Base-by-base conservation (phyloP, 2,329 filamentous ascomycete species). In the Cryphonectria parasitica region DNA sequence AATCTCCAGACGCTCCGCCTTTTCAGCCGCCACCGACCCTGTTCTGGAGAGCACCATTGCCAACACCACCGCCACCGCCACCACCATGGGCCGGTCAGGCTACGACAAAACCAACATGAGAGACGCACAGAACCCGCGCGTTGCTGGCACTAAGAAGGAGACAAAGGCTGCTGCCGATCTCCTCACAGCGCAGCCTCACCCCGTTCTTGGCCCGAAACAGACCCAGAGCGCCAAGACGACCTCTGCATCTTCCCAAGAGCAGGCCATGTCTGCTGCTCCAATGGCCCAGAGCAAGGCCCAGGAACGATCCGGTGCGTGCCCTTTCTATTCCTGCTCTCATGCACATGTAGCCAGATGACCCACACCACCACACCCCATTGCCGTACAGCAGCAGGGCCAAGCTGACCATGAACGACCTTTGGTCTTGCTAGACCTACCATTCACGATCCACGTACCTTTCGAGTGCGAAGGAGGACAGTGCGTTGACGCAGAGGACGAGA, bases 81-180 rank as follows among this genome's bases (percentile, higher is more conserved):
- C 19, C 52, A 25, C 8, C 15, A 72, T 72, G 70, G 60, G 64
- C 25, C 70, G 70, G 3, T 67, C 63, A 8, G 70, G 70, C 6
- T 72, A 72, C 22, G 70, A 72, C 61, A 70, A 61, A 22, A 70
- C 70, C 28, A 65, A 68, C 17, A 72, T 72, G 67, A 56, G 25
- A 36, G 34, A 61, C 34, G 64, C 70, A 1, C 34, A 36, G 17
- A 63, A 65, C 25, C 61, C 61, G 7, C 64, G 70, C 22, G 45
- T 61, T 7, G 68, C 68, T 39, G 60, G 17, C 22, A n/a, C 49
- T 13, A 45, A 60, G 19, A n/a, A 5, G n/a, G 19, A 2, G 19
- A 31, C n/a, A 19, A 22, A n/a, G 45, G 22, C 22, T 11, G 10
- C 45, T 8, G 7, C 45, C 22, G 17, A n/a, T 8, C 45, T n/a